Percentiles rank a stretch among this genome's conserved stretches.
phyloP scores from a whole-genome alignment of 1,284 basidiomycete genomes.

The Bjerkandera adusta region DNA sequence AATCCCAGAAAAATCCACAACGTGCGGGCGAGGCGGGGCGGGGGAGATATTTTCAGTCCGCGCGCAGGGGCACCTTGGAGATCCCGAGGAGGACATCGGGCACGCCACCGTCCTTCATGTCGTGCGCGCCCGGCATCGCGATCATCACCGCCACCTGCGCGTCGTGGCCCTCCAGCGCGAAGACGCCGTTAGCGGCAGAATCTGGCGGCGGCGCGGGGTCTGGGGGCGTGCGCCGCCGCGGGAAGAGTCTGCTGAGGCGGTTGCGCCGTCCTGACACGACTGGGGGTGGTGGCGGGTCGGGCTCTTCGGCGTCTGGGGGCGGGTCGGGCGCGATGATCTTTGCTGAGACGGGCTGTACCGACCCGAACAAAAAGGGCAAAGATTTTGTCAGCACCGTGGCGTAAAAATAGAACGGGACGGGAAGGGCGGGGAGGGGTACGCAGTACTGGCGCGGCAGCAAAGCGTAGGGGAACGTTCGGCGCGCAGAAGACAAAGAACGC shows the following conservation, averaged over 20 bases:
- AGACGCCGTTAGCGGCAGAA: slow-evolving; percentile 10
- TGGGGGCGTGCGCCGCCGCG: slow-evolving; percentile 16
- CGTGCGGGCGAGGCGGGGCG: not conserved
- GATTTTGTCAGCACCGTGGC: not conserved
- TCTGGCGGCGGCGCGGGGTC: slow-evolving; percentile 12
- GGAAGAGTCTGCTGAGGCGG: slow-evolving; percentile 1
- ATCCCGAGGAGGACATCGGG: slow-evolving; percentile 48
- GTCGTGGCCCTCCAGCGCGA: slow-evolving; percentile 20
- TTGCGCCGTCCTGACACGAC: slow-evolving; percentile 2
- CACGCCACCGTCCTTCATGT: slow-evolving; percentile 33
- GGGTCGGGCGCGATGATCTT: slow-evolving; percentile 10
- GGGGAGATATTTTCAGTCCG: not conserved
- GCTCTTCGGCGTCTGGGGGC: not conserved
- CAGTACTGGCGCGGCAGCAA: not conserved
- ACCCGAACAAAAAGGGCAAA: not conserved
- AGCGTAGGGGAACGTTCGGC: not conserved
- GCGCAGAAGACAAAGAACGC: not conserved
- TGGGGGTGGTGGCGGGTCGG: not conserved
- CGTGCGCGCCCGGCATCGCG: slow-evolving; percentile 53
- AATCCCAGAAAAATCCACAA: not conserved
- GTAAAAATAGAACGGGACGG: not conserved
- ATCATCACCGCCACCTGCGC: slow-evolving; percentile 58
- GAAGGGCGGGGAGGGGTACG: too few species aligned
- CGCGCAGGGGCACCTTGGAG: slow-evolving; percentile 31
- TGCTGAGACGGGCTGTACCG: slow-evolving; percentile 22